Base-by-base conservation (phyloP, 768 basidiomycete species). In the Mycena vitilis region DNA sequence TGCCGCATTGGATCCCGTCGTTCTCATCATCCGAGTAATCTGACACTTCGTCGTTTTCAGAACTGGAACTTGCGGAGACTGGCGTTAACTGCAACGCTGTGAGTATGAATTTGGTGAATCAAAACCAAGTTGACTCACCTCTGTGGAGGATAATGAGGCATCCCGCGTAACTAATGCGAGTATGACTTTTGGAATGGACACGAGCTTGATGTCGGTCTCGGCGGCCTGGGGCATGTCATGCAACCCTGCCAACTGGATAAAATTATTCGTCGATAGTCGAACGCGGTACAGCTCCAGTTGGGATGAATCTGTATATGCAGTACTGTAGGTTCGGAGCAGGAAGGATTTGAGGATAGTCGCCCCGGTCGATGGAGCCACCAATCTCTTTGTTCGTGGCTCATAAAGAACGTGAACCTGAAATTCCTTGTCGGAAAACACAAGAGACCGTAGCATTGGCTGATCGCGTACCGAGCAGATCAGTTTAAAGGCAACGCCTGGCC, bases 101-200 rank as follows among this genome's bases (percentile, higher is more conserved):
- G 47, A 48, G 22, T 8, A 22, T 48, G 23, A 48, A 48, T 4
- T 10, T 23, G n/a, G n/a, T 20, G 9, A 13, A 61, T n/a, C 9
- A 20, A 38, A 44, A 42, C 38, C 12, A 13, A 2, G 49, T 11
- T 18, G 51, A 36, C 60, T 48, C 18, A 49, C 58, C 11, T 60
- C 20, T 6, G 45, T 36, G 18, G 5, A 42, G 13, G 47, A 36
- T 8, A 54, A 11, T 4, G 34, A 16, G 16, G 16, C 1, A 54
- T 54, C 53, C 10, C 53, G 25, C 44, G 38, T 63, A 15, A 53
- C 42, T n/a, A 55, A 42, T 16, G 40, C 42, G 7, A 63, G 62
- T 20, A 63, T 55, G 3, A 18, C 42, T 23, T 47, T 34, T 16
- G 62, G 62, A 12, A 63, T 63, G 8, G 53, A 63, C 5, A 55